Percentiles rank a stretch among this genome's conserved stretches.
These are phyloP conservation scores for Monosporozyma aerobia DNA, from an alignment of 805 yeast genomes.

Conservation along the genomic window DNA sequence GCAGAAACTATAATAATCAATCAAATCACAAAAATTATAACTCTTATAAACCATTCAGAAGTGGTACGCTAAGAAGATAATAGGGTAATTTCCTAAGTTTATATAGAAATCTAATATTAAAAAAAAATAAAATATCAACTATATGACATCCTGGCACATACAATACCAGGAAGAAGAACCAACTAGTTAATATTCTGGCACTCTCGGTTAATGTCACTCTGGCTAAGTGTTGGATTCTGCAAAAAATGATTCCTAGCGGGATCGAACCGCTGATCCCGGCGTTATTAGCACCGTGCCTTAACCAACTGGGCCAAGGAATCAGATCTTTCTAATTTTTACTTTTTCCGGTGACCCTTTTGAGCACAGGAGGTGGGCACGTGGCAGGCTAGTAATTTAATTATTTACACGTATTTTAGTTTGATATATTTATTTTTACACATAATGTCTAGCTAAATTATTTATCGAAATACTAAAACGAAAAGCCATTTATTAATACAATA, in stretches of 20 bases:
- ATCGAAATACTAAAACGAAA: too few species aligned
- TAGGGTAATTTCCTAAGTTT: not conserved
- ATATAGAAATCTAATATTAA: not conserved
- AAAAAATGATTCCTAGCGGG: constrained; percentile 25
- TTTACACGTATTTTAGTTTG: too few species aligned
- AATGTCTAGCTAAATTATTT: too few species aligned
- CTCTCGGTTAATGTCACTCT: too few species aligned
- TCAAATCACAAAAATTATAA: constrained; percentile 11
- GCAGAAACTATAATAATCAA: not conserved
- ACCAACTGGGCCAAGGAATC: constrained; percentile 29
- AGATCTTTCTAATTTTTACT: not conserved
- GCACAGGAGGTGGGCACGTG: too few species aligned
- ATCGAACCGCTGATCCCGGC: constrained; percentile 28
- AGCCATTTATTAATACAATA: too few species aligned
- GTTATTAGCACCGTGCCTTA: constrained; percentile 28
- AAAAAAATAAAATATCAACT: not conserved
- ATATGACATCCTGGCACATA: not conserved
- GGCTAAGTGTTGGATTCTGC: not conserved
- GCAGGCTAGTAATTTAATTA: too few species aligned
- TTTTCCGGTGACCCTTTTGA: too few species aligned
- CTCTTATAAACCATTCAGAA: constrained; percentile 18
- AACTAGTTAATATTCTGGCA: too few species aligned
- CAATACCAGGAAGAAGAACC: too few species aligned
- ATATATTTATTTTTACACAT: too few species aligned
- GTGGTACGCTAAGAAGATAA: constrained; percentile 13